These are phyloP conservation scores for Bipolaris oryzae DNA, from an alignment of 2,329 filamentous ascomycete genomes.

Conservation along the genomic window DNA sequence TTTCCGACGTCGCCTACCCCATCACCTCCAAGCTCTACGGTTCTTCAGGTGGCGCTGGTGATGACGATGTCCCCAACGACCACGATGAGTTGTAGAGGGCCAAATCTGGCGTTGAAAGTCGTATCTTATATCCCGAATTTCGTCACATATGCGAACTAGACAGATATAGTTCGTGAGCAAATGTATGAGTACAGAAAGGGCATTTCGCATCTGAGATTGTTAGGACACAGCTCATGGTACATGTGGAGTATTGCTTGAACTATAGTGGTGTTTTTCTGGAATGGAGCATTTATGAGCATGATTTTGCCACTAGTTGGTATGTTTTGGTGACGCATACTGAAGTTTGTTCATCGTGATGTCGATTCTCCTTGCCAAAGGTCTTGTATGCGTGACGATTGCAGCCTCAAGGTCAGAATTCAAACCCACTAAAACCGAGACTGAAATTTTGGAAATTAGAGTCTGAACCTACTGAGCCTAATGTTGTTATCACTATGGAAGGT, in stretches of 20 bases:
- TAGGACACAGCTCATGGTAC: slow-evolving; percentile 24
- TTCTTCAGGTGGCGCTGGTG: slow-evolving; percentile 66
- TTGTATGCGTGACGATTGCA: not conserved
- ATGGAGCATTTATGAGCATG: slow-evolving; percentile 26
- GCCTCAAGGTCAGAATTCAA: too few species aligned
- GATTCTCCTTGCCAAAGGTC: not conserved
- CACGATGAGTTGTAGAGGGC: slow-evolving; percentile 58
- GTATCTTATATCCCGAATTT: slow-evolving; percentile 20
- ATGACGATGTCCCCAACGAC: slow-evolving; percentile 63
- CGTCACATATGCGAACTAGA: slow-evolving; percentile 28
- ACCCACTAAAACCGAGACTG: not conserved
- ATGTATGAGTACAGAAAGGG: slow-evolving; percentile 39
- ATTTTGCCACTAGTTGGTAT: not conserved
- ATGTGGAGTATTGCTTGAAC: slow-evolving; percentile 26
- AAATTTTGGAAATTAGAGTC: too few species aligned
- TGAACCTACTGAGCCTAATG: too few species aligned
- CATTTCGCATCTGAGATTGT: slow-evolving; percentile 15
- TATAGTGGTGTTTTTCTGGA: slow-evolving; percentile 18
- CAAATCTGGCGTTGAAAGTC: slow-evolving; percentile 16
- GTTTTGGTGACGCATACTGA: not conserved
- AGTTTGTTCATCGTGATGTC: not conserved
- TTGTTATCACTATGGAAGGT: too few species aligned
- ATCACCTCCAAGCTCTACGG: slow-evolving; percentile 98
- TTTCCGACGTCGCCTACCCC: slow-evolving; percentile 93
- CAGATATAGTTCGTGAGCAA: slow-evolving; percentile 14